These are phyloP conservation scores for Emergomyces africanus DNA, from an alignment of 2,329 filamentous ascomycete species.

Conservation along the genomic window DNA sequence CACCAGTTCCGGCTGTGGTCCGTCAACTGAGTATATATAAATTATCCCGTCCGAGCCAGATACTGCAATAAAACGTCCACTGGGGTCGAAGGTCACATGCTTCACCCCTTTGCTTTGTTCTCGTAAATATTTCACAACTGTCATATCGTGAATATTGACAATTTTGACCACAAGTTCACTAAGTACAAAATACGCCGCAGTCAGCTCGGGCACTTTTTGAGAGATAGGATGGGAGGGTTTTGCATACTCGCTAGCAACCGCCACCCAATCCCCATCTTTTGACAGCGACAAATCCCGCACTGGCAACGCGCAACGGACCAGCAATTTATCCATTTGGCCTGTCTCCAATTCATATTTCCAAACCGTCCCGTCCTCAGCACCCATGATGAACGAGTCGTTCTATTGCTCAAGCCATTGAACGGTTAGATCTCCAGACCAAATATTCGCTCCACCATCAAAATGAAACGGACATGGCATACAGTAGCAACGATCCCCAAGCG, in stretches of 20 bases:
- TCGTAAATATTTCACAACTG: conserved; percentile 60
- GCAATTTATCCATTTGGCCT: conserved; percentile 58
- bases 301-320: conserved; percentile 73
- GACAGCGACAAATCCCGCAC: conserved; percentile 78
- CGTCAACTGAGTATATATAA: conserved; percentile 75
- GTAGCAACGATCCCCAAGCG: conserved; percentile 67
- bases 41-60: conserved; percentile 82
- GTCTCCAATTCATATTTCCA: conserved; percentile 75
- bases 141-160: conserved; percentile 69
- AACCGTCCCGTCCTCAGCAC: conserved; percentile 91
- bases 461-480: conserved; percentile 25
- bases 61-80: conserved; percentile 59
- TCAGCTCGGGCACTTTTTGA: neutral
- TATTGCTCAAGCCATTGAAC: conserved; percentile 16
- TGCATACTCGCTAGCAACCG: conserved; percentile 79
- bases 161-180: conserved; percentile 81
- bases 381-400: conserved; percentile 76
- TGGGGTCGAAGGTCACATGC: conserved; percentile 77
- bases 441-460: neutral
- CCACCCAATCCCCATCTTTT: conserved; percentile 71
- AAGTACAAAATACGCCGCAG: conserved; percentile 5
- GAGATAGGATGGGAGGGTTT: neutral
- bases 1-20: conserved; percentile 67
- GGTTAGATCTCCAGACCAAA: neutral
- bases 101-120: conserved; percentile 84